These are phyloP conservation scores for Exophiala alcalophila DNA, from an alignment of 2,329 filamentous ascomycete genomes.

Conservation along the genomic window DNA sequence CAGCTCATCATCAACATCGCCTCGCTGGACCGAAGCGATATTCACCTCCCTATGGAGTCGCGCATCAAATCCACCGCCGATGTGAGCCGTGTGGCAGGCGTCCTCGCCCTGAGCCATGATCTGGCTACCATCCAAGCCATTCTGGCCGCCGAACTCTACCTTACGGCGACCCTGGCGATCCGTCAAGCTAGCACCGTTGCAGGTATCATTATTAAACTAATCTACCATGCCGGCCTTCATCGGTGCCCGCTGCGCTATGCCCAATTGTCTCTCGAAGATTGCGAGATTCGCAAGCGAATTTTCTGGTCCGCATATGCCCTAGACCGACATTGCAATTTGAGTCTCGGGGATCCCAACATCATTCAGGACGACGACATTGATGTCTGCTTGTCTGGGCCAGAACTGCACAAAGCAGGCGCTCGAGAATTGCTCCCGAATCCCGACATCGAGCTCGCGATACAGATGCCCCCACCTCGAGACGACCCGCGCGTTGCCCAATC, in stretches of 20 bases:
- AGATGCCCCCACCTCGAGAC: constrained; percentile 22
- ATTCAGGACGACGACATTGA: constrained; percentile 45
- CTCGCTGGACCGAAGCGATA: constrained; percentile 35
- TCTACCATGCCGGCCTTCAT: constrained; percentile 52
- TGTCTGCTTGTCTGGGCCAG: constrained; percentile 45
- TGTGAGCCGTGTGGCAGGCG: constrained; percentile 32
- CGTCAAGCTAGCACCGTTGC: constrained; percentile 50
- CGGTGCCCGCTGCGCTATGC: constrained; percentile 52
- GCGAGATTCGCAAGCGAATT: constrained; percentile 42
- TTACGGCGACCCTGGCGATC: constrained; percentile 49
- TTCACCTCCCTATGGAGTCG: constrained; percentile 36
- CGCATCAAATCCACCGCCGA: constrained; percentile 40
- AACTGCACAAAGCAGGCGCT: constrained; percentile 21
- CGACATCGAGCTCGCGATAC: constrained; percentile 24
- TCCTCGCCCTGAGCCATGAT: constrained; percentile 25
- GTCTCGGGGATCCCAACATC: constrained; percentile 40
- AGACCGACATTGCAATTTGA: constrained; percentile 42
- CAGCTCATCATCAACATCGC: constrained; percentile 54
- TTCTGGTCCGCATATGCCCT: constrained; percentile 45
- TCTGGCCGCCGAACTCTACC: constrained; percentile 49
- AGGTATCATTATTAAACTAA: constrained; percentile 46
- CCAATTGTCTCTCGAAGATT: constrained; percentile 43
- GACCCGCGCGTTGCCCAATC: constrained; percentile 12
- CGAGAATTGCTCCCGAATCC: constrained; percentile 16
- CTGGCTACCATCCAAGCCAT: constrained; percentile 49